Percentiles rank a stretch among this genome's conserved stretches.
Conservation (phyloP, 176 grass and related monocot genomes). For the Thinopyrum elongatum region DNA sequence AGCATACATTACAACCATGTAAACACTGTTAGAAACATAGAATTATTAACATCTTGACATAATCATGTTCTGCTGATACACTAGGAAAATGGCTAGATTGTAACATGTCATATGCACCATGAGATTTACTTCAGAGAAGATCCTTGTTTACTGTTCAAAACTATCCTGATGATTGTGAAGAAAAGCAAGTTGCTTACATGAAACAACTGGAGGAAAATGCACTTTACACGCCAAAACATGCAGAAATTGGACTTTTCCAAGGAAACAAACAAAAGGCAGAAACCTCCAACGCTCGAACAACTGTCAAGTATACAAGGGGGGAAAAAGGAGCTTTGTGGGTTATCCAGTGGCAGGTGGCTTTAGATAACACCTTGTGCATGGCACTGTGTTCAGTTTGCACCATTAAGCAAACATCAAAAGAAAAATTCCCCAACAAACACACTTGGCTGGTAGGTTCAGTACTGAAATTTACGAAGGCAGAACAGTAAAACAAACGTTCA, state of each 20-base stretch:
- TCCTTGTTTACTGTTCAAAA: conserved; percentile 24
- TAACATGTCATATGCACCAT: not conserved
- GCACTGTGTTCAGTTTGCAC: conserved; percentile 32
- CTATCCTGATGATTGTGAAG: not conserved
- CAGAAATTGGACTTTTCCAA: not conserved
- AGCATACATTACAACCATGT: not conserved
- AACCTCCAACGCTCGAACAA: not conserved
- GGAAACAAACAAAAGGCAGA: conserved; percentile 9
- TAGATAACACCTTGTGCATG: conserved; percentile 32
- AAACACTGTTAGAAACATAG: not conserved
- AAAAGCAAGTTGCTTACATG: not conserved
- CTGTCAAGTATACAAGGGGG: not conserved
- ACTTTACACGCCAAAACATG: not conserved
- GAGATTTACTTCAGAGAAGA: not conserved
- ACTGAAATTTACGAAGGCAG: conserved; percentile 2
- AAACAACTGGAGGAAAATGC: not conserved
- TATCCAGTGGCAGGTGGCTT: conserved; percentile 7
- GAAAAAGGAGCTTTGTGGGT: not conserved
- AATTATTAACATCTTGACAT: not conserved
- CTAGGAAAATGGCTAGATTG: not conserved
- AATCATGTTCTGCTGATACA: too few species aligned
- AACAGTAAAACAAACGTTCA: not conserved
- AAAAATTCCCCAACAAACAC: not conserved
- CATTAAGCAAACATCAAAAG: not conserved
- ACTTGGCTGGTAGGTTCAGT: not conserved